Conservation (phyloP, 2,329 filamentous ascomycete species). For the Xylariales sp. region DNA sequence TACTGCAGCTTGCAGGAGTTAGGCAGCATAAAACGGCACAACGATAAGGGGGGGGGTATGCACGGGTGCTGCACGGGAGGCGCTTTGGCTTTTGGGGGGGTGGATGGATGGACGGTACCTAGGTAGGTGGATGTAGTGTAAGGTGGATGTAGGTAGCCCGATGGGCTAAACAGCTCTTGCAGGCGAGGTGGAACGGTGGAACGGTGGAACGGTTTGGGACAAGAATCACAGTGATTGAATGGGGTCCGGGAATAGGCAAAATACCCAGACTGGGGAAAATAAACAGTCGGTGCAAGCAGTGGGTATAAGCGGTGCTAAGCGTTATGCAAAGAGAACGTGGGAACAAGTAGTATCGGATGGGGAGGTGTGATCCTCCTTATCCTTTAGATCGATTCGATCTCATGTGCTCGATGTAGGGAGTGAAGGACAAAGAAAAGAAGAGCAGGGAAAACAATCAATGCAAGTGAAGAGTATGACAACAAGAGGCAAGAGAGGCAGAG, state of each 20-base stretch:
- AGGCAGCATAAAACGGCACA: conserved; percentile 37
- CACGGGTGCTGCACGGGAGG: conserved; percentile 19
- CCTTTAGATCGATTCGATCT: conserved; percentile 5
- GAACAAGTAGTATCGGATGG: conserved; percentile 16
- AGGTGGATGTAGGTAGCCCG: conserved; percentile 35
- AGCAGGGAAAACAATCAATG: neutral
- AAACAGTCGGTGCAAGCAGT: conserved; percentile 32
- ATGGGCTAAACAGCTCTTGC: conserved; percentile 43
- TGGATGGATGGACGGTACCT: neutral
- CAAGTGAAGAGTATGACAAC: conserved; percentile 9
- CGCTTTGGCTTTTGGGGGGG: conserved; percentile 27
- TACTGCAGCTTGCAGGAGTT: conserved; percentile 51
- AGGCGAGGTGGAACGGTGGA: conserved; percentile 40
- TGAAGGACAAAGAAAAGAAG: conserved; percentile 27
- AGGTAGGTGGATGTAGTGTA: neutral
- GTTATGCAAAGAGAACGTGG: conserved; percentile 36
- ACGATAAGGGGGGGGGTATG: conserved; percentile 31
- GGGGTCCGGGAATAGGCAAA: conserved; percentile 41
- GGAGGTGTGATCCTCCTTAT: conserved; percentile 17
- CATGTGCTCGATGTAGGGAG: conserved; percentile 11
- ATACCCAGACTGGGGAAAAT: conserved; percentile 20
- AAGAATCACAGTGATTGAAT: conserved; percentile 27
- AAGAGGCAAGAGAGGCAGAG: too few species aligned
- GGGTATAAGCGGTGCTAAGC: neutral
- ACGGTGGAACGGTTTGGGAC: conserved; percentile 37